Evolutionary conservation across 2,329 filamentous ascomycete genomes (phyloP), one percentile per base, ranked within the genome.

Genomic region (Epichloe coenophiala): DNA sequence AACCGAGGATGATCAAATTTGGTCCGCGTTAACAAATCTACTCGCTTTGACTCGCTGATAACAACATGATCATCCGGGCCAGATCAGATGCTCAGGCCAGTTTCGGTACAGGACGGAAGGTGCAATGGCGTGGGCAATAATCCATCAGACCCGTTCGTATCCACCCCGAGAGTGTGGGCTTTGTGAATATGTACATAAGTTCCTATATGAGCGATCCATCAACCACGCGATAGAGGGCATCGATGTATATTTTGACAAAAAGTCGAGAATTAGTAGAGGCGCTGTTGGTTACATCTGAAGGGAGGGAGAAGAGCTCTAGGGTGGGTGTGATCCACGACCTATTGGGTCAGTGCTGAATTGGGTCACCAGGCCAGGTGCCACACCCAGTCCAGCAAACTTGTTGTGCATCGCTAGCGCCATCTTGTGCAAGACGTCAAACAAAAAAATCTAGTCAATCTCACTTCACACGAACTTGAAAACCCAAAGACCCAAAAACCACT

Each of bases 381-480:
- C 42, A 33, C 27, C 7, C n/a, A 38, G 42, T 23, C n/a, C 23
- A 15, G n/a, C 46, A 40, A 35, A 48, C 41, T 41, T 48, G 46
- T 48, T 48, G 46, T 42, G 38, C 38, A 48, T 17, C 43, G 39
- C 50, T 56, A 57, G 56, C 51, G 56, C 51, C 38, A 52, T 52
- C 45, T 55, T 42, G 43, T 48, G 50, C 52, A 52, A n/a, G 27
- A n/a, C 38, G n/a, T 39, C 5, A 41, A 12, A 51, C 51, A 49
- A 53, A 37, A 17, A 56, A 53, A 50, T 51, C 51, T 52, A 49
- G 52, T 50, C 51, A 39, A 9, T 47, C 35, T 9, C 12, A 21
- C 35, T 38, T 7, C 19, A 41, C 47, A n/a, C 17, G 17, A 17
- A 17, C 17, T 17, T 17, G 17, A 48, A 1, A 31, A 31, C 3